Evolutionary conservation across 345 rosid species (phyloP).

Genomic region (Psidium guajava): DNA sequence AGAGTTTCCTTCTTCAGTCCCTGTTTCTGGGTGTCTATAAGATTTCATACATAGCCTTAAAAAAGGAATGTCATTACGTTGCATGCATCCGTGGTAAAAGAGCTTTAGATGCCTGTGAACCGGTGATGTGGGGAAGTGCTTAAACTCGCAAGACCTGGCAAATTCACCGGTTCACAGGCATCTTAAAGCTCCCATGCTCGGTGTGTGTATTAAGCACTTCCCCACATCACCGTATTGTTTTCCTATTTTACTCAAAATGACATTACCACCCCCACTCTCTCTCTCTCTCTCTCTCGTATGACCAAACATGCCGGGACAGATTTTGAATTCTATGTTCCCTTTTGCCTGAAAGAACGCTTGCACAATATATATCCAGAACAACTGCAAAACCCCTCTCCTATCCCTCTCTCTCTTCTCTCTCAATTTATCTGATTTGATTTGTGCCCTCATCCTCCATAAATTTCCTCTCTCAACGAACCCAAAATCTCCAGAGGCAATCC

Average conservation of each 20-base stretch:
- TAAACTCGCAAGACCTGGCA: background rate
- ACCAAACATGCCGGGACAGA: background rate
- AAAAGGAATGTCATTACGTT: background rate
- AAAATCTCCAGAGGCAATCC: background rate
- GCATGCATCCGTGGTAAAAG: background rate
- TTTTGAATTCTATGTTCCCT: background rate
- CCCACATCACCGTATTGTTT: background rate
- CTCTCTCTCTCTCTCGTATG: background rate
- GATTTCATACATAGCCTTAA: background rate
- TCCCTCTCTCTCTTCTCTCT: background rate
- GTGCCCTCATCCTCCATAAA: background rate
- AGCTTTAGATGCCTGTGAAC: too few relatives aligned
- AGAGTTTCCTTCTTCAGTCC: background rate
- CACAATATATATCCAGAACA: background rate
- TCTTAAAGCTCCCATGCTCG: background rate
- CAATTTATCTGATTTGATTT: background rate
- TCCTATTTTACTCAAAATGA: background rate
- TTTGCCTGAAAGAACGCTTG: background rate
- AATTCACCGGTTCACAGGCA: background rate
- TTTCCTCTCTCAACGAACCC: background rate
- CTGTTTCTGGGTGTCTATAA: background rate
- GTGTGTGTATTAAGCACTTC: background rate
- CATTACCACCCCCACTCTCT: too few relatives aligned
- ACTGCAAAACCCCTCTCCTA: background rate
- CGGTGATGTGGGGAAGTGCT: too few relatives aligned